Evolutionary conservation across 768 basidiomycete genomes (phyloP), one percentile per base, ranked within the genome.

Genomic region (Leccinum rimulosum): DNA sequence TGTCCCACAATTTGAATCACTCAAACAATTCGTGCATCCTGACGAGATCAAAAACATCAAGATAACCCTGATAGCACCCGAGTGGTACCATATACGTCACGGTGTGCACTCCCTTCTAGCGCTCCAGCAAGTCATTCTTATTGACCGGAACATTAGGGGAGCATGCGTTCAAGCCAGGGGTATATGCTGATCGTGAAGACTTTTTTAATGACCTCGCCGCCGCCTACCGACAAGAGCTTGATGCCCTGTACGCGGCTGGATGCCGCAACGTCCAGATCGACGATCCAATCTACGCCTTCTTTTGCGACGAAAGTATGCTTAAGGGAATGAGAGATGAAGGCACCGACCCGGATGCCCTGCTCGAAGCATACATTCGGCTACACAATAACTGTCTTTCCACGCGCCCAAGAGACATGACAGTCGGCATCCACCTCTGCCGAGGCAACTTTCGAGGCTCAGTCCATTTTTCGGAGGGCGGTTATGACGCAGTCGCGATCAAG

Each of bases 71-170:
- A 85, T 83, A 59, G 83, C 87, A 0, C 89, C 88, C 3, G 84
- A 84, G 38, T 88, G 87, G 86, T 86, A 83, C 70, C 85, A 87
- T 68, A 81, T 87, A 31, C 81, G 84, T 28, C 85, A 86, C 67
- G 87, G 87, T 52, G 79, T 77, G 63, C 12, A 10, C 4, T 8
- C 11, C 38, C 33, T 43, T n/a, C 38, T 1, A 40, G 17, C 36
- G 36, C 36, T 38, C 36, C 36, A 38, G 7, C 17, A 40, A 40
- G 38, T 40, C 17, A n/a, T 9, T 40, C 17, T 9, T 40, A n/a
- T 40, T 40, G 4, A n/a, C 38, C 8, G 12, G 38, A 4, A 40
- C 38, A n/a, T 17, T 9, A 40, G 38, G 38, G 4, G 38, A 40
- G 17, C 38, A 40, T 8, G 38, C 38, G 17, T 40, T 40, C 38